phyloP scores from a whole-genome alignment of 2,329 filamentous ascomycete genomes.

The Fusarium ramigenum region DNA sequence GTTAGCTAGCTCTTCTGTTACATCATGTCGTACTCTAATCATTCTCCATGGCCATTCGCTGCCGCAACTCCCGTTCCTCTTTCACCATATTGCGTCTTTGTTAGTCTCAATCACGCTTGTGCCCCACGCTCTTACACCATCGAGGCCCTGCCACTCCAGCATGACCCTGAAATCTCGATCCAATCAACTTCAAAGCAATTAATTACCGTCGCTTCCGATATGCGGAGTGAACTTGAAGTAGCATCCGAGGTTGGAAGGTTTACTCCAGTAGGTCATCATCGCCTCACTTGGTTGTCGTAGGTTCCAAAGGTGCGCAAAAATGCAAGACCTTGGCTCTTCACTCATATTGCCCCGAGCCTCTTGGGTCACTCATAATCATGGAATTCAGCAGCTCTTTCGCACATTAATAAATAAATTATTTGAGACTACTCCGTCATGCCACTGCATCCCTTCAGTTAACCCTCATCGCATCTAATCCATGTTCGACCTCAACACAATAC shows the following conservation, averaged over 20 bases:
- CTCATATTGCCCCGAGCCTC: accelerated
- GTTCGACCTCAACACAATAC: not conserved
- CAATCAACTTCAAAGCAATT: not conserved
- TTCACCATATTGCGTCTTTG: constrained; percentile 16
- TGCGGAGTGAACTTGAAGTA: not conserved
- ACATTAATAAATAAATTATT: accelerated
- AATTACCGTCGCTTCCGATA: not conserved
- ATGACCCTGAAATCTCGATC: not conserved
- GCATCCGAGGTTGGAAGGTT: not conserved
- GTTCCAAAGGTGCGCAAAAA: not conserved
- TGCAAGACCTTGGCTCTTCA: too few relatives aligned
- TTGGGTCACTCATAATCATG: not conserved
- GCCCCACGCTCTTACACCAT: constrained; percentile 42
- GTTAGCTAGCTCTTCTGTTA: constrained; percentile 27
- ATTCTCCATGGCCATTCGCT: constrained; percentile 2
- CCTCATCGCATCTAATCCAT: not conserved
- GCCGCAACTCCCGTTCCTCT: constrained; percentile 11
- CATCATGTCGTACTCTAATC: constrained; percentile 20
- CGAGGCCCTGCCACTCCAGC: constrained; percentile 4
- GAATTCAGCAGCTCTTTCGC: not conserved
- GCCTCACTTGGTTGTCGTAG: accelerated
- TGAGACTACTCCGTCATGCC: too few relatives aligned
- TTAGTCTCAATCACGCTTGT: constrained; percentile 31
- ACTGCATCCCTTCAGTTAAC: not conserved
- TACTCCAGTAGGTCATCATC: not conserved